Evolutionary conservation across 805 yeast genomes (phyloP), one percentile per base, ranked within the genome.

Genomic region (Schwanniomyces yamadae): DNA sequence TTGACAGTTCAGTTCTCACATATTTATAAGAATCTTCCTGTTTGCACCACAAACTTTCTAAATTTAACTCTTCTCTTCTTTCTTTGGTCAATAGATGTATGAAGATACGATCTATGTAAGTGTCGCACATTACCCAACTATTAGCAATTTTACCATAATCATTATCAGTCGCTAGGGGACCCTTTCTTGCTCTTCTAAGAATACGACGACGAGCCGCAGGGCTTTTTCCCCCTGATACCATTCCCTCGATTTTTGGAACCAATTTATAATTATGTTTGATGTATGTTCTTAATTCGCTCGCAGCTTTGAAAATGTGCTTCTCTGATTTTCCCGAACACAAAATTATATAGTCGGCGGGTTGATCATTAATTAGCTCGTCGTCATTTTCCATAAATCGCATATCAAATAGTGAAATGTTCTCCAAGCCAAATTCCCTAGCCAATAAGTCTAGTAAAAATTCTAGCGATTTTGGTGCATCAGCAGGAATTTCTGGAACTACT

Each of bases 101-200:
- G 36, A 69, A 75, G 3, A 88, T 73, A 24, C 78, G 77, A 41
- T 81, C 83, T 2, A 75, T 59, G 18, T 71, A 66, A 32, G 87
- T 74, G 48, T 87, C 88, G 31, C 89, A 66, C 75, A 86, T 78
- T 15, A 86, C 78, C 98, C 98, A 90, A 17, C 85, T 75, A 48
- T 87, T 88, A 4, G 80, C 69, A 5, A 67, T 46, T 9, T 64
- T 61, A 11, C 85, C 84, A 48, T 75, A 80, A 37, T 74, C 78
- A 39, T 73, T 73, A 45, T 77, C 77, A 1, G 71, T 68, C 0
- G 80, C 71, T 34, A 72, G 66, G 5, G 71, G 68, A 11, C 73
- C 73, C 49, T 77, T 77, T 36, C 77, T 65, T 24, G 82, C 80
- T 44, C 78, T 66, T 30, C 77, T 70, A 16, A 78, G 45, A 48